phyloP scores from a whole-genome alignment of 768 basidiomycete genomes.

The Tremella fuciformis region DNA sequence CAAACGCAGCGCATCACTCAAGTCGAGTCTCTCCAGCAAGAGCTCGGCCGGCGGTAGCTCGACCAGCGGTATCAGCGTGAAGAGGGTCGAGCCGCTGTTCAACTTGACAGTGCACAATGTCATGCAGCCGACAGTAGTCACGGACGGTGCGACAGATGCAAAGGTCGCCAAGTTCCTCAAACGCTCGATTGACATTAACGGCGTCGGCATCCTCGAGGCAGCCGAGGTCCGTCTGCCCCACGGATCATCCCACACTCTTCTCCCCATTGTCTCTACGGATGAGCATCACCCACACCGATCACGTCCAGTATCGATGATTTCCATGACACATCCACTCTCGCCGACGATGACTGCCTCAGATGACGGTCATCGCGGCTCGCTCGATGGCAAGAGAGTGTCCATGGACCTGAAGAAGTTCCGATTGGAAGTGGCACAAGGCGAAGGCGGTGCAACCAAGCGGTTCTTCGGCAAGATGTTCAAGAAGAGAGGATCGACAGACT shows the following conservation, averaged over 20 bases:
- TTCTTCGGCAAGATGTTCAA: slow-evolving; percentile 51
- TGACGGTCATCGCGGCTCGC: slow-evolving; percentile 18
- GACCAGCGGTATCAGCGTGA: slow-evolving; percentile 17
- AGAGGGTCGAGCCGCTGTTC: slow-evolving; percentile 49
- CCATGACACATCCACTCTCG: slow-evolving; percentile 30
- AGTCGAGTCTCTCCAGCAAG: slow-evolving; percentile 23
- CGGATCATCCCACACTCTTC: slow-evolving; percentile 5
- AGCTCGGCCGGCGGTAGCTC: slow-evolving; percentile 22
- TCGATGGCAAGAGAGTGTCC: slow-evolving; percentile 33
- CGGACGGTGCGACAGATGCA: slow-evolving; percentile 50
- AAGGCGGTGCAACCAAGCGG: slow-evolving; percentile 36
- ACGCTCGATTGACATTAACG: slow-evolving; percentile 43
- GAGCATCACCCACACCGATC: slow-evolving; percentile 7
- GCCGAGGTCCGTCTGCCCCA: slow-evolving; percentile 39
- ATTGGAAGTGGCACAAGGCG: slow-evolving; percentile 17
- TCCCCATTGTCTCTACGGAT: slow-evolving; percentile 20
- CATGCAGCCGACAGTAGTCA: slow-evolving; percentile 48
- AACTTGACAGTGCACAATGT: slow-evolving; percentile 51
- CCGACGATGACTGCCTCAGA: slow-evolving; percentile 28
- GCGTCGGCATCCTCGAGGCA: slow-evolving; percentile 46
- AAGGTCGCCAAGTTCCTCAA: slow-evolving; percentile 52
- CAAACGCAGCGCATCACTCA: slow-evolving; percentile 13
- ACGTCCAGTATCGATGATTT: slow-evolving; percentile 33
- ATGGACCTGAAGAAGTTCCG: slow-evolving; percentile 27
- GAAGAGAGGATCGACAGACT: slow-evolving; percentile 27